Conservation (phyloP, 345 rosid genomes). For the Rhodamnia rubescens region DNA sequence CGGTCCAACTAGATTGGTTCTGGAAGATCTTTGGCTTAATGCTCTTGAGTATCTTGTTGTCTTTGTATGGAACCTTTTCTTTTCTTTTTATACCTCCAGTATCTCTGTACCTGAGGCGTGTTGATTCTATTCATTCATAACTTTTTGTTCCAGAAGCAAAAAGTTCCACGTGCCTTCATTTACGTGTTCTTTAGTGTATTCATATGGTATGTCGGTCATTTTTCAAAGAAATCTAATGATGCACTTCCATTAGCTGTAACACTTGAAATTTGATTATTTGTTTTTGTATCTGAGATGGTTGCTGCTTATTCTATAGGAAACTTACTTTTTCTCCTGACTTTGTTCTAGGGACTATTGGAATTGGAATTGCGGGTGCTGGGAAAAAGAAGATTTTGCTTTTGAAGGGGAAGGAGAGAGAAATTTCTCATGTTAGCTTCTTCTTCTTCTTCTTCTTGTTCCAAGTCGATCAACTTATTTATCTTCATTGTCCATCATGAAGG, state of each 20-base stretch:
- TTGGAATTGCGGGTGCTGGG: slow-evolving; percentile 22
- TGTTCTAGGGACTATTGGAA: slow-evolving; percentile 5
- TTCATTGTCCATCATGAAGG: not conserved
- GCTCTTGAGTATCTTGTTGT: not conserved
- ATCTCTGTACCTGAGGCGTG: not conserved
- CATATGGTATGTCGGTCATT: not conserved
- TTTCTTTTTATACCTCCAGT: not conserved
- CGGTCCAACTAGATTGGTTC: not conserved
- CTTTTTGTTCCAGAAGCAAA: not conserved
- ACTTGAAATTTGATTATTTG: not conserved
- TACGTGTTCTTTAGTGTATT: not conserved
- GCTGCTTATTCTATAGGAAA: not conserved
- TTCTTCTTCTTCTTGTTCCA: not conserved
- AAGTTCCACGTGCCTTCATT: not conserved
- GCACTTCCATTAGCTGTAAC: not conserved
- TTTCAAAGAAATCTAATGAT: not conserved
- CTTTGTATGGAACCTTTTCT: not conserved
- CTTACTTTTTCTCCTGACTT: slow-evolving; percentile 13
- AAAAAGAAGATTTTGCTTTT: slow-evolving; percentile 46
- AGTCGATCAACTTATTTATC: not conserved
- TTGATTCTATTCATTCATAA: not conserved
- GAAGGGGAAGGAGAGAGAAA: slow-evolving; percentile 57
- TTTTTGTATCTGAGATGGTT: not conserved
- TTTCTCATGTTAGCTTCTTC: slow-evolving; percentile 28
- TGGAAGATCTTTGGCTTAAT: not conserved